phyloP scores from a whole-genome alignment of 257 asterid genomes.

The Capsicum pubescens region DNA sequence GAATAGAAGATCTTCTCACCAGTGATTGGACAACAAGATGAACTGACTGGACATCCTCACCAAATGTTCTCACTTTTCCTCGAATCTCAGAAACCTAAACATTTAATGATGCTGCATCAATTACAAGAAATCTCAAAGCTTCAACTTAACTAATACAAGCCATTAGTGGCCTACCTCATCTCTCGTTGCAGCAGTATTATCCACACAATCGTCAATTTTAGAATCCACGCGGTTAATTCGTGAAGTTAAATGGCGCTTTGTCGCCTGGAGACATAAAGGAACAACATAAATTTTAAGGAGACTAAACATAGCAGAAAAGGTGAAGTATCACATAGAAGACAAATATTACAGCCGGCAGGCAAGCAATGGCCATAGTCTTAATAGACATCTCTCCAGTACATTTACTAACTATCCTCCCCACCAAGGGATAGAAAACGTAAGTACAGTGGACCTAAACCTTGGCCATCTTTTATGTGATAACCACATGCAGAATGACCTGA shows the following conservation, averaged over 20 bases:
- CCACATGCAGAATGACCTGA: slow-evolving; percentile 24
- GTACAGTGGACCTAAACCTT: slow-evolving; percentile 10
- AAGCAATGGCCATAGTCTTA: slow-evolving; percentile 2
- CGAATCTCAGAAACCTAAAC: slow-evolving; percentile 64
- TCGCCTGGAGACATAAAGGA: slow-evolving; percentile 56
- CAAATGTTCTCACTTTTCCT: slow-evolving; percentile 64
- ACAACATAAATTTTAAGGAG: slow-evolving; percentile 9
- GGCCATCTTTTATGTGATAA: not conserved
- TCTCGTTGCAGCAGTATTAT: slow-evolving; percentile 59
- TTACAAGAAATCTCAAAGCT: slow-evolving; percentile 23
- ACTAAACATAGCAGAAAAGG: not conserved
- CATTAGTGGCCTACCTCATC: slow-evolving; percentile 63
- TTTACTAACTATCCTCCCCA: not conserved
- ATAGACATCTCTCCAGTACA: not conserved
- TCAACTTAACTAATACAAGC: slow-evolving; percentile 26
- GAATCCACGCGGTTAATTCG: slow-evolving; percentile 70
- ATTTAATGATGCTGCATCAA: slow-evolving; percentile 25
- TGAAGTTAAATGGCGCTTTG: slow-evolving; percentile 73
- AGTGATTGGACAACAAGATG: slow-evolving; percentile 72
- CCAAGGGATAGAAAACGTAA: not conserved
- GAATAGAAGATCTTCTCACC: slow-evolving; percentile 54
- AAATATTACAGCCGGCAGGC: not conserved
- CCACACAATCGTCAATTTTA: slow-evolving; percentile 76
- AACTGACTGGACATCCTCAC: slow-evolving; percentile 65
- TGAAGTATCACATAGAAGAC: not conserved